phyloP scores from a whole-genome alignment of 192 early-diverging fungal species.

The Podila minutissima region DNA sequence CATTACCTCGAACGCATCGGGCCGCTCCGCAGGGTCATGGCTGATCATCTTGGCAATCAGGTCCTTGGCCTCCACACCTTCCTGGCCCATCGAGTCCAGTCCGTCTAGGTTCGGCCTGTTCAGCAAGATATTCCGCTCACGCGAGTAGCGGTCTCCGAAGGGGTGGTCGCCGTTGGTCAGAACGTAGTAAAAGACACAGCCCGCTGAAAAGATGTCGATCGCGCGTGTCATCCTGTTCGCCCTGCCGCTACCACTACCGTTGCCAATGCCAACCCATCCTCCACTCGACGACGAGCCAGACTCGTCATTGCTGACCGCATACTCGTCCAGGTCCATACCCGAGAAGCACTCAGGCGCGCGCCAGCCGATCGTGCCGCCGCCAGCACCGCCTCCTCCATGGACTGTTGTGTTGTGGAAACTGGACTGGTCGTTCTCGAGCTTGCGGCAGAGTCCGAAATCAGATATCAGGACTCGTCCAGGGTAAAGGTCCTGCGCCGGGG shows the following conservation, averaged over 20 bases:
- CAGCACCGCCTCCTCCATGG: conserved; percentile 57
- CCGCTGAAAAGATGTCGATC: conserved; percentile 96
- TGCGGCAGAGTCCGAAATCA: conserved; percentile 97
- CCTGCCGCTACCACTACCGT: conserved; percentile 13
- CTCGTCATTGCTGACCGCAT: conserved; percentile 7
- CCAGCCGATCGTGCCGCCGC: conserved; percentile 96
- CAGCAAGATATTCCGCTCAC: conserved; percentile 91
- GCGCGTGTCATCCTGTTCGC: conserved; percentile 76
- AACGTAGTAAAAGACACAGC: conserved; percentile 96
- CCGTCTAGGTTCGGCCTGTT: conserved; percentile 76
- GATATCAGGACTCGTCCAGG: conserved; percentile 86
- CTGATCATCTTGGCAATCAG: conserved; percentile 92
- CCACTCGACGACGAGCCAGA: conserved; percentile 42
- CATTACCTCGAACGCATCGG: conserved; percentile 78
- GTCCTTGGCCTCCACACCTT: conserved; percentile 88
- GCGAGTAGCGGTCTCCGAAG: conserved; percentile 90
- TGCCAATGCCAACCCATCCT: conserved; percentile 24
- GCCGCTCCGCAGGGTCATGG: conserved; percentile 80
- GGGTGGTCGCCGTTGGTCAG: conserved; percentile 92
- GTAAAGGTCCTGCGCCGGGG: conserved; percentile 24
- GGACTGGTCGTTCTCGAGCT: conserved; percentile 92
- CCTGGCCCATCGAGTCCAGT: conserved; percentile 75
- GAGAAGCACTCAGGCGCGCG: conserved; percentile 88
- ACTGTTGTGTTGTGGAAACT: conserved; percentile 93
- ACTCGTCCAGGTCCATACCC: conserved; percentile 29